Conservation (phyloP, 257 asterid species). For the Rhazya stricta region DNA sequence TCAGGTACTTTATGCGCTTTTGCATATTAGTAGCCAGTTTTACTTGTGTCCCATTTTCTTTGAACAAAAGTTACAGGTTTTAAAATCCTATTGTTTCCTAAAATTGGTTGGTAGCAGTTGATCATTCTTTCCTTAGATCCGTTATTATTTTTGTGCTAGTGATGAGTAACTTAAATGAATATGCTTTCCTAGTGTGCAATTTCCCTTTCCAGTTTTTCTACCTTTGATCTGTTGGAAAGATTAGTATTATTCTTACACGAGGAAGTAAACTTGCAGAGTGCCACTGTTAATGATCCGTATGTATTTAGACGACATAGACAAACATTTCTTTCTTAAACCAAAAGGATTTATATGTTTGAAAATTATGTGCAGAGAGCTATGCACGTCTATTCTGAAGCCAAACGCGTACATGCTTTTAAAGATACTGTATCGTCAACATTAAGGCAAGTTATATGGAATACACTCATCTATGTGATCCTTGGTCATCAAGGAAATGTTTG, state of each 20-base stretch:
- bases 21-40: not conserved
- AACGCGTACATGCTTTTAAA: conserved; percentile 79
- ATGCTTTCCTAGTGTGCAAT: too few relatives aligned
- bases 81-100: not conserved
- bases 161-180: too few relatives aligned
- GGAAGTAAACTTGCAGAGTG: too few relatives aligned
- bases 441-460: conserved; percentile 39
- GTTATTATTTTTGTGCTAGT: too few relatives aligned
- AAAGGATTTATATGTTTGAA: not conserved
- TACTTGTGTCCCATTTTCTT: not conserved
- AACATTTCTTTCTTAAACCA: not conserved
- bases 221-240: too few relatives aligned
- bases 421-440: conserved; percentile 57
- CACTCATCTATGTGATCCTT: not conserved
- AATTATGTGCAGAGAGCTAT: conserved; percentile 62
- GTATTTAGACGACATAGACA: not conserved
- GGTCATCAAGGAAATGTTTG: not conserved
- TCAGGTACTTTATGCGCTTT: conserved; percentile 43
- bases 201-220: too few relatives aligned
- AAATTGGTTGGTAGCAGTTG: not conserved
- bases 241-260: too few relatives aligned
- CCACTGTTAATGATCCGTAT: not conserved
- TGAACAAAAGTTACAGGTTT: not conserved
- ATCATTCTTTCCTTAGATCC: not conserved
- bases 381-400: conserved; percentile 90